phyloP scores from a whole-genome alignment of 768 basidiomycete genomes.

The Cystofilobasidium bisporidii region DNA sequence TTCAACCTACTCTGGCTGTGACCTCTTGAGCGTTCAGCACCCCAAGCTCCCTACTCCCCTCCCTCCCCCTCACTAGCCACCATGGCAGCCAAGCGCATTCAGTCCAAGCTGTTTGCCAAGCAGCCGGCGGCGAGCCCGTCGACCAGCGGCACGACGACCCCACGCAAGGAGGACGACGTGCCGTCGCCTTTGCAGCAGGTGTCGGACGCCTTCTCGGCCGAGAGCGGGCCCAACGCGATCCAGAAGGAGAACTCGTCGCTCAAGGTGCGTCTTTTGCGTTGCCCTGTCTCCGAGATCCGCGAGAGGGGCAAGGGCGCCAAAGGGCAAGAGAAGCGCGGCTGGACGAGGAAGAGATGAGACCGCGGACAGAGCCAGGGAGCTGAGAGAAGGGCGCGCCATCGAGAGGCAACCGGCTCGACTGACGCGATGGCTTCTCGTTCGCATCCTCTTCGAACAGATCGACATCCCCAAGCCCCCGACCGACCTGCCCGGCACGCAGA shows the following conservation, averaged over 20 bases:
- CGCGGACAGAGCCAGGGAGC: too few relatives aligned
- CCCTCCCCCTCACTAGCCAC: background rate
- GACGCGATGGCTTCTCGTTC: too few relatives aligned
- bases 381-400: background rate
- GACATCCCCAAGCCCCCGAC: constrained; percentile 27
- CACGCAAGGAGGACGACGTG: background rate
- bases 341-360: too few relatives aligned
- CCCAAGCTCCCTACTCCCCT: background rate
- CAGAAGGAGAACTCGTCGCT: background rate
- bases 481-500: constrained; percentile 19
- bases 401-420: background rate
- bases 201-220: background rate
- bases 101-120: constrained; percentile 5
- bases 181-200: constrained; percentile 1
- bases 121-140: background rate
- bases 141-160: background rate
- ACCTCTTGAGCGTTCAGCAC: too few relatives aligned
- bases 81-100: constrained; percentile 10
- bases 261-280: constrained; percentile 9
- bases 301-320: too few relatives aligned
- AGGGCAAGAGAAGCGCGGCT: too few relatives aligned
- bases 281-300: too few relatives aligned
- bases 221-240: background rate
- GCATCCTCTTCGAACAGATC: constrained; percentile 12
- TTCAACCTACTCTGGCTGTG: too few relatives aligned